These are phyloP conservation scores for Dalbergia oliveri DNA, from an alignment of 306 rosid species.

Conservation along the genomic window DNA sequence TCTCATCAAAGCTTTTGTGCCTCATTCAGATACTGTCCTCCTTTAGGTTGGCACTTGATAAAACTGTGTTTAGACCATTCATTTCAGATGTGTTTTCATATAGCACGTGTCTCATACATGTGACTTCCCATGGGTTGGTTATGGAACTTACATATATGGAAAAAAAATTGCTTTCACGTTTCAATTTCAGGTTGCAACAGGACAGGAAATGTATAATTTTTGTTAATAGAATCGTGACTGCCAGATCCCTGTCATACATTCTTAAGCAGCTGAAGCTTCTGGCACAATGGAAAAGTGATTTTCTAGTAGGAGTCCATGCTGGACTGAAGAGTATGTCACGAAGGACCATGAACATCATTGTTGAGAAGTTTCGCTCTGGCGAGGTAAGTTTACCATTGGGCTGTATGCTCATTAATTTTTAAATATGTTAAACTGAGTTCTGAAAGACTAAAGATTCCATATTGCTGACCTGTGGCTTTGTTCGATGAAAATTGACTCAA, in stretches of 20 bases:
- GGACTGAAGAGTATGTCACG: constrained; percentile 82
- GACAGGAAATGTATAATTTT: constrained; percentile 87
- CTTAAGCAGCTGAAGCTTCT: constrained; percentile 70
- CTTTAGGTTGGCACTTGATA: constrained; percentile 69
- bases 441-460: constrained; percentile 13
- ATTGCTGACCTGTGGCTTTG: neutral
- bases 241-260: constrained; percentile 81
- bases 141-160: constrained; percentile 17
- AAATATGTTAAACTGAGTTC: constrained; percentile 11
- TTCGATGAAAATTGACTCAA: too few relatives aligned
- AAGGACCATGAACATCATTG: constrained; percentile 67
- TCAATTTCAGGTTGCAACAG: constrained; percentile 68
- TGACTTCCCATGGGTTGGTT: constrained; percentile 30
- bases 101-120: constrained; percentile 9
- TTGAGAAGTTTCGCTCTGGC: constrained; percentile 86
- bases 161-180: constrained; percentile 28
- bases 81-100: constrained; percentile 35
- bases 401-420: neutral
- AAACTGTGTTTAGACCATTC: constrained; percentile 37
- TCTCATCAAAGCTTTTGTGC: constrained; percentile 78
- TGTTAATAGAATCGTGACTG: constrained; percentile 90
- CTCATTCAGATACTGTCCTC: constrained; percentile 83
- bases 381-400: constrained; percentile 62
- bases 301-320: constrained; percentile 88
- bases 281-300: constrained; percentile 77